Base-by-base conservation (phyloP, 179 eudicot genomes). In the Camellia oleifera region DNA sequence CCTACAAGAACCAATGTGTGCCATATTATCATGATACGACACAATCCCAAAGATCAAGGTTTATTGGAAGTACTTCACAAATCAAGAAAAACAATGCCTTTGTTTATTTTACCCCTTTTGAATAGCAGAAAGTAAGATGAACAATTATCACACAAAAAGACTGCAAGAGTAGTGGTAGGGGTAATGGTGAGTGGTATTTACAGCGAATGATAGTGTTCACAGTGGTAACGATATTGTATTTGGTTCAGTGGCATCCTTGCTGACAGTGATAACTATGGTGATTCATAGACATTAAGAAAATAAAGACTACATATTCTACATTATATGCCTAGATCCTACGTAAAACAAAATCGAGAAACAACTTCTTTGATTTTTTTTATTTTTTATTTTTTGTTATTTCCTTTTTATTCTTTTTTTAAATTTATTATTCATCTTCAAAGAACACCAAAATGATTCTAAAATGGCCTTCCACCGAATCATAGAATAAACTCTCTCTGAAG, bases 1-100 rank as follows among this genome's bases (percentile, higher is more conserved):
- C 87, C 92, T 90, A 75, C 32, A 57, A 0, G 61, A 57, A 57
- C 15, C 56, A 67, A 76, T 48, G 9, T 52, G 42, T 45, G 7
- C 20, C 2, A 76, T 44, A 73, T 9, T 9, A 61, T 50, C 57
- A 76, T 42, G 64, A 61, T 18, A 18, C 45, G 20, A 32, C 23
- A 17, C 40, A 1, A 32, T 32, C 40, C 58, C 61, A 15, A 61
- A 17, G 23, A 15, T 5, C 12, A 57, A 26, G 26, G 42, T 48
- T 40, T 62, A 45, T 15, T 32, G 66, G 40, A 75, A n/a, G 69
- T 65, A 46, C 44, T 62, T 74, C 62, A 54, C 20, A 73, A 52
- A 73, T 32, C 76, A 14, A 73, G 17, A 7, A 53, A 73, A 73
- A 23, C 46, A 73, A 73, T 7, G 54, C 48, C n/a, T 54, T 26